Percentiles rank a stretch among this genome's conserved stretches.
These are phyloP conservation scores for Noccaea caerulescens DNA, from an alignment of 345 rosid species.

Conservation along the genomic window DNA sequence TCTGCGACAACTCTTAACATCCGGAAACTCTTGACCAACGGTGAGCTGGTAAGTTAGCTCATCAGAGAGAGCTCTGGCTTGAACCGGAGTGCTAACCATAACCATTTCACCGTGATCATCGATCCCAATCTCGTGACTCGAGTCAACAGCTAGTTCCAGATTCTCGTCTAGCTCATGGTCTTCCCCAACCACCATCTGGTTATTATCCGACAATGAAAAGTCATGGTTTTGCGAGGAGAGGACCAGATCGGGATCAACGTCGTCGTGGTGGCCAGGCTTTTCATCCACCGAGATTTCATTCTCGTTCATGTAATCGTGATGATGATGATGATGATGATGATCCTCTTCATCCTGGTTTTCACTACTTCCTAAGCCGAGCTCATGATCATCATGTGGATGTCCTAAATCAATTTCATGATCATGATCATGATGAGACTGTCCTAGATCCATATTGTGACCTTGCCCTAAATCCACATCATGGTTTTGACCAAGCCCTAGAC, in stretches of 20 bases:
- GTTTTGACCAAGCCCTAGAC: slow-evolving; percentile 62
- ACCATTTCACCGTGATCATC: slow-evolving; percentile 72
- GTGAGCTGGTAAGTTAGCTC: slow-evolving; percentile 61
- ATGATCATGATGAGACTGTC: slow-evolving; percentile 53
- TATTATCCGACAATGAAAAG: slow-evolving; percentile 56
- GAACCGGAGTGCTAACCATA: slow-evolving; percentile 57
- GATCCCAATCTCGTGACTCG: slow-evolving; percentile 69
- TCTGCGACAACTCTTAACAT: slow-evolving; percentile 94
- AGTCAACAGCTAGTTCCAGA: slow-evolving; percentile 64
- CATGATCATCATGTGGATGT: slow-evolving; percentile 50
- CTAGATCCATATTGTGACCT: slow-evolving; percentile 66
- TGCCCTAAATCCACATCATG: slow-evolving; percentile 67
- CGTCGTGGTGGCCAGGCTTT: slow-evolving; percentile 46
- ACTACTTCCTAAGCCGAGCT: slow-evolving; percentile 63
- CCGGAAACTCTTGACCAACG: slow-evolving; percentile 98
- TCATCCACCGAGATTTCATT: slow-evolving; percentile 53
- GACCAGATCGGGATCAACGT: slow-evolving; percentile 42
- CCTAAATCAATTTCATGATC: slow-evolving; percentile 69
- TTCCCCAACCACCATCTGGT: slow-evolving; percentile 60
- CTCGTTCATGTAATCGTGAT: slow-evolving; percentile 59
- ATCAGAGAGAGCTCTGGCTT: slow-evolving; percentile 62
- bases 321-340: slow-evolving; percentile 39
- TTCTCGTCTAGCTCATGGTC: slow-evolving; percentile 52
- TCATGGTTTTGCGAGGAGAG: slow-evolving; percentile 50
- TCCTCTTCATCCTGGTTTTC: slow-evolving; percentile 66